A percentile compares a stretch with the other conserved stretches of the same genome.
These are phyloP conservation scores for Globisporangium uncinulatum DNA, from an alignment of 352 stramenopile species.

Conservation along the genomic window DNA sequence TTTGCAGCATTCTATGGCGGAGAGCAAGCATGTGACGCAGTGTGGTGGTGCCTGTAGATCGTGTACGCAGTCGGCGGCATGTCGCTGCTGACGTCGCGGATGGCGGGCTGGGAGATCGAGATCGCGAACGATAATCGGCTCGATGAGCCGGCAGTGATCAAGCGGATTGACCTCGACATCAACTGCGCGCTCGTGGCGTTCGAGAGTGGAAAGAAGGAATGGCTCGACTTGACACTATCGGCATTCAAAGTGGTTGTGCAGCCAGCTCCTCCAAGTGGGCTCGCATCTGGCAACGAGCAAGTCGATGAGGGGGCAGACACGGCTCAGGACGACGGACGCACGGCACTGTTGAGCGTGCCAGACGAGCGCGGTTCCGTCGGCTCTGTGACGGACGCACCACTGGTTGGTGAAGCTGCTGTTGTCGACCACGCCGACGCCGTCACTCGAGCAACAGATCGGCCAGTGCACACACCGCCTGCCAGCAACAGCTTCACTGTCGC, in stretches of 20 bases:
- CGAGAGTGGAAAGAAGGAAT: constrained; percentile 38
- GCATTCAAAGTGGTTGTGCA: constrained; percentile 30
- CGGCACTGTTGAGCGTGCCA: no score
- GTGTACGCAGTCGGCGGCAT: constrained; percentile 40
- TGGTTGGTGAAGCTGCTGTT: no score
- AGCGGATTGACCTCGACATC: constrained; percentile 42
- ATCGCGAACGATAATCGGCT: constrained; percentile 20
- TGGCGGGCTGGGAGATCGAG: constrained; percentile 46
- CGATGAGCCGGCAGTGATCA: constrained; percentile 25
- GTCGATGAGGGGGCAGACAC: not conserved
- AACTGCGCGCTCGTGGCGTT: constrained; percentile 54
- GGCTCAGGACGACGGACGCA: not conserved
- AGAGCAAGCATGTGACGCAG: not conserved
- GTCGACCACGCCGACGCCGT: no score
- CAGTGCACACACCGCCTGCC: not conserved
- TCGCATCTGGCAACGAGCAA: not conserved
- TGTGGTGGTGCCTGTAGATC: constrained; percentile 13
- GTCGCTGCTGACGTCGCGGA: constrained; percentile 17
- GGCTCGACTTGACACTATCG: constrained; percentile 43
- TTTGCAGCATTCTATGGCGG: not conserved
- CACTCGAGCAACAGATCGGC: not conserved
- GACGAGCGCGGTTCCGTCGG: no score
- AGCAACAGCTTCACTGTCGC: not conserved
- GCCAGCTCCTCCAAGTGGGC: not conserved
- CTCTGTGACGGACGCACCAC: no score